Evolutionary conservation across 169 alveolate species (phyloP), one percentile per base, ranked within the genome.

Genomic region (Eimeria falciformis): DNA sequence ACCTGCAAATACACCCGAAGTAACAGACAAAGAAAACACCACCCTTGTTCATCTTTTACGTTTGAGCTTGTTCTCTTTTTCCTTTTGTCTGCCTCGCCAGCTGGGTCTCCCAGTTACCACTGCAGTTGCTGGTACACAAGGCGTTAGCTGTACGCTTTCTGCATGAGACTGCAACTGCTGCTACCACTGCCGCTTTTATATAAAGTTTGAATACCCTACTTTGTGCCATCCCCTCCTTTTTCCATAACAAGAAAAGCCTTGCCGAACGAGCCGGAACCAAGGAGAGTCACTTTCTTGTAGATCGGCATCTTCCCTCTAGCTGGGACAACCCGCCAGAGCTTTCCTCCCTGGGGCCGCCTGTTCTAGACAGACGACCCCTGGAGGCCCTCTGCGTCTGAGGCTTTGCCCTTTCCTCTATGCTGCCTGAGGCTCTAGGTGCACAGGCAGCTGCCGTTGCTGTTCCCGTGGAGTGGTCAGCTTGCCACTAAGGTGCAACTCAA

Each of bases 181-280:
- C 79, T 68, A 33, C 45, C 6, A 6, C 79, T 68, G 53, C 45
- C 6, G 79, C 45, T 21, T 71, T 1, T 25, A 18, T 46, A 71
- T 14, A 71, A 4, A 71, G 1, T 21, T n/a, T 9, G 33, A 23
- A 33, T 33, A 7, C 29, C 83, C 18, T 37, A 71, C 83, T 71
- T 71, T 9, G 83, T 71, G 1, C 83, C 83, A 43, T 71, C 83
- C 18, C 83, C 92, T 14, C 73, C 90, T 46, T 71, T 77, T 47
- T 91, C 94, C 23, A 45, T 58, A 18, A 91, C 94, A 3, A 91
- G 88, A 21, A 75, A 66, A 6, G 94, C 94, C 58, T 46, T 58
- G 25, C 94, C 94, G 75, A 83, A 91, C n/a, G 94, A 78, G 45
- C 94, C 94, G 21, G 92, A 82, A n/a, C 94, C 94, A n/a, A 91